These are phyloP conservation scores for Cornus suecica DNA, from an alignment of 148 eudicot genomes.

Conservation along the genomic window DNA sequence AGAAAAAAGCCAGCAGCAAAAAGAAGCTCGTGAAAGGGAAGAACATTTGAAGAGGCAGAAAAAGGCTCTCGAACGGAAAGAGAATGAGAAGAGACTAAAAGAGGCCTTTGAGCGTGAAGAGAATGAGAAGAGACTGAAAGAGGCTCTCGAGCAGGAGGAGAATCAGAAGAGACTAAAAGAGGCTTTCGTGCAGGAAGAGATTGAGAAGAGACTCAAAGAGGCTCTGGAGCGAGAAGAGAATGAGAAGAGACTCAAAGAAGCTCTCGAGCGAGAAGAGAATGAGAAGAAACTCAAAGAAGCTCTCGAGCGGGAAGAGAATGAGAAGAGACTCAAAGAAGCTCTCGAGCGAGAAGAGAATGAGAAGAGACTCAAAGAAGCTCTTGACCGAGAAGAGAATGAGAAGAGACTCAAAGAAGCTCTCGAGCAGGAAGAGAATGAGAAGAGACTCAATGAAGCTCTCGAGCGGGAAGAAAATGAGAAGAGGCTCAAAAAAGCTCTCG, in stretches of 20 bases:
- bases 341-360: slow-evolving; percentile 18
- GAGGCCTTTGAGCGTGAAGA: slow-evolving; percentile 2
- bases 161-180: slow-evolving; percentile 1
- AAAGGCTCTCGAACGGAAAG: slow-evolving; percentile 9
- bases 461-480: no score
- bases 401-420: no score
- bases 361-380: slow-evolving; percentile 15
- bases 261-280: slow-evolving; percentile 13
- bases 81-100: slow-evolving; percentile 3
- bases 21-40: slow-evolving; percentile 24
- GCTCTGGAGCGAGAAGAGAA: slow-evolving; percentile 14
- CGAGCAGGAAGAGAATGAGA: no score
- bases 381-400: slow-evolving; percentile 12
- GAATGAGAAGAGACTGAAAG: slow-evolving; percentile 15
- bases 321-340: slow-evolving; percentile 17
- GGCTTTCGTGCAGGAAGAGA: slow-evolving; percentile 7
- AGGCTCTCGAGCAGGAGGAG: slow-evolving; percentile 24
- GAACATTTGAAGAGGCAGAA: slow-evolving; percentile 25
- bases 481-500: no score
- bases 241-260: background rate
- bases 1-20: slow-evolving; percentile 27
- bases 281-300: slow-evolving; percentile 14
- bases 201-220: background rate
- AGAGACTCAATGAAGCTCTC: no score
- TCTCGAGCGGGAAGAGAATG: slow-evolving; percentile 17